Conservation (phyloP, 495 filamentous ascomycete genomes). For the Pyrenula massariospora region DNA sequence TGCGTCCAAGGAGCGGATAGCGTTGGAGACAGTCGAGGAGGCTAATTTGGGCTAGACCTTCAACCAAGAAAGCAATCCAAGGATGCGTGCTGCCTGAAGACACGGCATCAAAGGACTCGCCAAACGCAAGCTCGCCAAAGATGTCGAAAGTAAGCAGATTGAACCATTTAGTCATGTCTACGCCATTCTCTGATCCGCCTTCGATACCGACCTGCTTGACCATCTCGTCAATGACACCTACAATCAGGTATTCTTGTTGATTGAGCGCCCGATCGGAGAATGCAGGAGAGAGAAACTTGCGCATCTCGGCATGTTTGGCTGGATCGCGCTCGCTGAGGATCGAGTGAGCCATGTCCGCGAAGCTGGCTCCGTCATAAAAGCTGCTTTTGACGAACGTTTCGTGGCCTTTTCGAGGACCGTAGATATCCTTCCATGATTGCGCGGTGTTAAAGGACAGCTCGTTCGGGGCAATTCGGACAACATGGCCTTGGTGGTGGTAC, state of each 20-base stretch:
- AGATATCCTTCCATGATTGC: conserved; percentile 44
- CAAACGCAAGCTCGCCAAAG: conserved; percentile 36
- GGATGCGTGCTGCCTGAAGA: conserved; percentile 3
- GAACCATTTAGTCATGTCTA: conserved; percentile 16
- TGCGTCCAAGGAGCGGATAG: neutral
- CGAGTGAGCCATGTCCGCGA: conserved; percentile 4
- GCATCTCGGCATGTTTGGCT: conserved; percentile 1
- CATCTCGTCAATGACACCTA: neutral
- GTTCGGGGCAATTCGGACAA: conserved; percentile 41
- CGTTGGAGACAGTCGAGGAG: neutral
- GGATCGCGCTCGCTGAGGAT: conserved; percentile 12
- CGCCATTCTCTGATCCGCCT: conserved; percentile 6
- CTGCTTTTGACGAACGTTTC: conserved; percentile 17
- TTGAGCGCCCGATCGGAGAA: conserved; percentile 2
- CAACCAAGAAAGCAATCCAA: conserved; percentile 27
- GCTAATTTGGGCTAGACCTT: neutral
- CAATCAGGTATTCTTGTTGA: conserved; percentile 3
- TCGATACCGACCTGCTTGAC: conserved; percentile 2
- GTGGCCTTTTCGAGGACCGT: conserved; percentile 24
- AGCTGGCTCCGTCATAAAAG: conserved; percentile 16
- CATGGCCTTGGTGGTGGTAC: conserved; percentile 33
- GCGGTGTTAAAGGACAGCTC: conserved; percentile 37
- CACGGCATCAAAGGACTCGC: conserved; percentile 1
- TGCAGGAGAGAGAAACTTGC: conserved; percentile 12
- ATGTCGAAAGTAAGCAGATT: conserved; percentile 16